A percentile compares a stretch with the other conserved stretches of the same genome.
Conservation (phyloP, 2,329 filamentous ascomycete species). For the Fusarium irregulare region DNA sequence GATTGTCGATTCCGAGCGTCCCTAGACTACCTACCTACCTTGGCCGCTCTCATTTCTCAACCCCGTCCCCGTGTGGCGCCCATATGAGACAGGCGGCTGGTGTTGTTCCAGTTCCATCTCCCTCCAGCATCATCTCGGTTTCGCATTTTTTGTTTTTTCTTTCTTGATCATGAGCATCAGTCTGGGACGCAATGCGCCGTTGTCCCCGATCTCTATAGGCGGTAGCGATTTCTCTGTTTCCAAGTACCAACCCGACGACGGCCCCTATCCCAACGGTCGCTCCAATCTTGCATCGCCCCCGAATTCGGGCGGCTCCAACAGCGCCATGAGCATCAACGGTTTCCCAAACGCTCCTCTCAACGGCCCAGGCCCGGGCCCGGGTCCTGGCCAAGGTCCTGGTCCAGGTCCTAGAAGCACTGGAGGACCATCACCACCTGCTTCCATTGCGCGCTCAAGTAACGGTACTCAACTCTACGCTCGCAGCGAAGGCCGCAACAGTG, state of each 20-base stretch:
- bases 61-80: slow-evolving; percentile 44
- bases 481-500: slow-evolving; percentile 70
- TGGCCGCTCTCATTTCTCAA: slow-evolving; percentile 40
- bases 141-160: slow-evolving; percentile 33
- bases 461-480: slow-evolving; percentile 75
- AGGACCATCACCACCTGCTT: slow-evolving; percentile 86
- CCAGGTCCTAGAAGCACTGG: slow-evolving; percentile 67
- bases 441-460: slow-evolving; percentile 85
- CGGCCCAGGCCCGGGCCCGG: slow-evolving; percentile 56
- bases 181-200: slow-evolving; percentile 75
- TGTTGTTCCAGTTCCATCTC: slow-evolving; percentile 39
- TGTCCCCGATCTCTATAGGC: slow-evolving; percentile 85
- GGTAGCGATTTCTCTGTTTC: slow-evolving; percentile 85
- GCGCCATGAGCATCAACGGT: slow-evolving; percentile 68
- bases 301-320: slow-evolving; percentile 71
- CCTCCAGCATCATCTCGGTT: slow-evolving; percentile 42
- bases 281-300: slow-evolving; percentile 76
- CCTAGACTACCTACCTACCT: not conserved
- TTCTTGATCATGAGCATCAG: slow-evolving; percentile 66
- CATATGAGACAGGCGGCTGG: slow-evolving; percentile 47
- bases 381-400: slow-evolving; percentile 59
- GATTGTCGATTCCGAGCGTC: slow-evolving; percentile 2
- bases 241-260: slow-evolving; percentile 71
- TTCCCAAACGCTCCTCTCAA: slow-evolving; percentile 57
- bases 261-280: slow-evolving; percentile 64